Conservation (phyloP, 768 basidiomycete species). For the Pisolithus tinctorius region DNA sequence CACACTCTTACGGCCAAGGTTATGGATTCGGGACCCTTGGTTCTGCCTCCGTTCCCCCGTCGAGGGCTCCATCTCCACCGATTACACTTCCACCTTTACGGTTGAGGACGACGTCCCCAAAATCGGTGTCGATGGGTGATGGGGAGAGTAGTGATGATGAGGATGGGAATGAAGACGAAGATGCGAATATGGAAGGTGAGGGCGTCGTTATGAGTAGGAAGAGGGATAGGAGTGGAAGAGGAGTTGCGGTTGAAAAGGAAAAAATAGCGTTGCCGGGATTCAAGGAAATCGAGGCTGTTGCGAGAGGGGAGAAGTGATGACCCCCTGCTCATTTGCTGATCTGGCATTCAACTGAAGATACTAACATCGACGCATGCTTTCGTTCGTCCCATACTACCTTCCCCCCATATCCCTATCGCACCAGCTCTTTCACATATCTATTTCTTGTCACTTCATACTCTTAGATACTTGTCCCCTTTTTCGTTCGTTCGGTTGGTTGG, state of each 20-base stretch:
- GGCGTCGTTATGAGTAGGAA: too few species aligned
- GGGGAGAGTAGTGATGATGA: conserved; percentile 17
- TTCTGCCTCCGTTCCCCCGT: conserved; percentile 39
- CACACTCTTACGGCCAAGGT: too few species aligned
- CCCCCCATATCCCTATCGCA: too few species aligned
- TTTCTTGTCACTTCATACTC: too few species aligned
- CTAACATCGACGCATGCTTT: not conserved
- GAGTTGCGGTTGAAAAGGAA: conserved; percentile 6
- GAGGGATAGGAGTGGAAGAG: conserved; percentile 8
- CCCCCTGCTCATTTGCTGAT: not conserved
- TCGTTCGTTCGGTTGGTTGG: too few species aligned
- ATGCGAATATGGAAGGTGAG: too few species aligned
- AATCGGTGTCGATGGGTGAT: conserved; percentile 2
- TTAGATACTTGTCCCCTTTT: too few species aligned
- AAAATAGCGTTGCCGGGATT: conserved; percentile 56
- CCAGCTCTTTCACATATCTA: too few species aligned
- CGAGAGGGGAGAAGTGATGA: conserved; percentile 15
- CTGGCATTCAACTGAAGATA: not conserved
- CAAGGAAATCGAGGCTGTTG: conserved; percentile 56
- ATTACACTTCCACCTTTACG: conserved; percentile 69
- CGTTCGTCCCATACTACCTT: too few species aligned
- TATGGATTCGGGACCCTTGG: too few species aligned
- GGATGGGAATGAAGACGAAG: conserved; percentile 3
- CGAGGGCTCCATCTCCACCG: conserved; percentile 62
- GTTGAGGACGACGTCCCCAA: conserved; percentile 25